These are phyloP conservation scores for Rhizophora mangle DNA, from an alignment of 345 rosid species.

Conservation along the genomic window DNA sequence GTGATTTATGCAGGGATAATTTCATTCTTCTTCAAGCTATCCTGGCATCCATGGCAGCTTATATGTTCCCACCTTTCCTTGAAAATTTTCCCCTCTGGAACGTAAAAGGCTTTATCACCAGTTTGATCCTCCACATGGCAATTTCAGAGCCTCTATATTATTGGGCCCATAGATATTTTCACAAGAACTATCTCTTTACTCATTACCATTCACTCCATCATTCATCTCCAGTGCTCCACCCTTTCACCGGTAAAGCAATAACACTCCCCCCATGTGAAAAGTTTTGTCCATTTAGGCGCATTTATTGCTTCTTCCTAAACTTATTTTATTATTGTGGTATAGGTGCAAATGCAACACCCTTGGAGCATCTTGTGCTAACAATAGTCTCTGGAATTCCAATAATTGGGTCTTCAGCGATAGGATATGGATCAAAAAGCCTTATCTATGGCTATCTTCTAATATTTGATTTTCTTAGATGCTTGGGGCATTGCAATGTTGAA, in stretches of 20 bases:
- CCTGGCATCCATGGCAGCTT: slow-evolving; percentile 51
- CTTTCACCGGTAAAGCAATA: slow-evolving; percentile 56
- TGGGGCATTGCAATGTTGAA: slow-evolving; percentile 86
- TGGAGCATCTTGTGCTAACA: slow-evolving; percentile 63
- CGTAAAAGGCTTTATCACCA: slow-evolving; percentile 54
- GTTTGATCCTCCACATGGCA: slow-evolving; percentile 62
- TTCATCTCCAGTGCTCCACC: slow-evolving; percentile 69
- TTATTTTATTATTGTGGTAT: slow-evolving; percentile 18
- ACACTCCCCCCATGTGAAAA: background rate
- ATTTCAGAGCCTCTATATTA: slow-evolving; percentile 88
- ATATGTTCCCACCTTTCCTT: slow-evolving; percentile 42
- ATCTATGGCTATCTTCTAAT: slow-evolving; percentile 53
- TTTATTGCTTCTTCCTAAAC: background rate
- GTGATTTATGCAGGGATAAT: slow-evolving; percentile 68
- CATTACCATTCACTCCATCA: slow-evolving; percentile 83
- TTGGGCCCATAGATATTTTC: slow-evolving; percentile 56
- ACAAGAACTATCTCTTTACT: slow-evolving; percentile 48
- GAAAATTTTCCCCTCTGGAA: slow-evolving; percentile 64
- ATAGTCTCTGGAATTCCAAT: slow-evolving; percentile 63
- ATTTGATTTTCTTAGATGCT: slow-evolving; percentile 76
- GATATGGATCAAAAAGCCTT: slow-evolving; percentile 57
- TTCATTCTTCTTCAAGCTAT: slow-evolving; percentile 78
- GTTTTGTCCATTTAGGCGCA: too few relatives aligned
- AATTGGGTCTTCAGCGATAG: slow-evolving; percentile 55
- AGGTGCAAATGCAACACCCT: slow-evolving; percentile 65